These are phyloP conservation scores for Erodium trifolium DNA, from an alignment of 441 rosid species.

Conservation along the genomic window DNA sequence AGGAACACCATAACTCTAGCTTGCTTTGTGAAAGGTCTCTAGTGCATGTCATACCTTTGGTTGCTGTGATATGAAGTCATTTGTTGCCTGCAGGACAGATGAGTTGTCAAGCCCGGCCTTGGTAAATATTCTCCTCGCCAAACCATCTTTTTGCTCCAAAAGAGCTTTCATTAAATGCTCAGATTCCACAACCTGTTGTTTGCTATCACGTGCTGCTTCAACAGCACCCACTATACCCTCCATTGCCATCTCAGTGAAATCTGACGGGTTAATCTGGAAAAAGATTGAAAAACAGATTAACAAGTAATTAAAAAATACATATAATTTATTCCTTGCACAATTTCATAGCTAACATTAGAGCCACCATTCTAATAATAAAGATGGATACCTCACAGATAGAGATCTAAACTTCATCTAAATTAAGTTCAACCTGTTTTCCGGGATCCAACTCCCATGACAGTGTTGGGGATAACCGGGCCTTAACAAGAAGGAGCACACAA, in stretches of 20 bases:
- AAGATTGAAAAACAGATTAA: neutral
- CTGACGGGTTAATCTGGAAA: slow-evolving; percentile 48
- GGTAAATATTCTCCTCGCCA: slow-evolving; percentile 70
- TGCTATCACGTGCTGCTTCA: slow-evolving; percentile 57
- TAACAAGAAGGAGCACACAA: too few species aligned
- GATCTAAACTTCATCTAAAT: neutral
- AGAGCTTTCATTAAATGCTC: slow-evolving; percentile 93
- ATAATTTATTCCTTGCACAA: neutral
- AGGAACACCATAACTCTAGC: neutral
- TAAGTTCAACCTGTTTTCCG: neutral
- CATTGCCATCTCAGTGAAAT: slow-evolving; percentile 90
- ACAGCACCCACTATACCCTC: slow-evolving; percentile 63
- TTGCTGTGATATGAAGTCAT: slow-evolving; percentile 56
- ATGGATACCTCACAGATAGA: neutral
- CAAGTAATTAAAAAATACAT: neutral
- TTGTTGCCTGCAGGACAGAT: slow-evolving; percentile 56
- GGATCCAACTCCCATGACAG: neutral
- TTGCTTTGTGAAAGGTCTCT: neutral
- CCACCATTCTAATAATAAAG: neutral
- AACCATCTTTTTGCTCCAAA: slow-evolving; percentile 83
- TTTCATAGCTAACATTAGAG: neutral
- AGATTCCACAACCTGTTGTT: slow-evolving; percentile 67
- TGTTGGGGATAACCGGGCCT: neutral
- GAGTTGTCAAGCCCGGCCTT: slow-evolving; percentile 66
- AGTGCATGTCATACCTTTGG: slow-evolving; percentile 44